Evolutionary conservation across 2,329 filamentous ascomycete species (phyloP).

Genomic region (Penicillium corylophilum): DNA sequence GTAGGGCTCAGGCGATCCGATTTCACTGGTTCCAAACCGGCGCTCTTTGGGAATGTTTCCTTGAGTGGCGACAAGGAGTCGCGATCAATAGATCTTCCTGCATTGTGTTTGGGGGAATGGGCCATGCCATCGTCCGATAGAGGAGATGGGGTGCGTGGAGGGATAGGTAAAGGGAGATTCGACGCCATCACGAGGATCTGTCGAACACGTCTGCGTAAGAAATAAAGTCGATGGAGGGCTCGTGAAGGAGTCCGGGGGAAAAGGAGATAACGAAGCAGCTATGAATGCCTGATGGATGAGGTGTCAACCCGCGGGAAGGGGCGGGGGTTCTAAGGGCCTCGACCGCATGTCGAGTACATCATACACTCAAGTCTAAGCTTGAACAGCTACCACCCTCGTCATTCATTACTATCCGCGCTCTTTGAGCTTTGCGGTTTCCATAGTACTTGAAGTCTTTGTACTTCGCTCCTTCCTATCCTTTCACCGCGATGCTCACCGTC

Average conservation of each 20-base stretch:
- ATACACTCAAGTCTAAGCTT: constrained; percentile 16
- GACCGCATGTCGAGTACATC: constrained; percentile 26
- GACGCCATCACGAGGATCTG: constrained; percentile 53
- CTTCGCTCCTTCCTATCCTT: constrained; percentile 2
- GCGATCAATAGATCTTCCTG: constrained; percentile 41
- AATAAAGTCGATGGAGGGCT: neutral
- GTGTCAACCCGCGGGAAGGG: constrained; percentile 18
- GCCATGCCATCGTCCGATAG: constrained; percentile 52
- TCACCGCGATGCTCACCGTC: constrained; percentile 28
- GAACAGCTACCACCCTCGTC: constrained; percentile 21
- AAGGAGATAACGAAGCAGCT: constrained; percentile 16
- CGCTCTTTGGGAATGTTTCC: constrained; percentile 34
- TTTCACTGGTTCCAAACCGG: constrained; percentile 18
- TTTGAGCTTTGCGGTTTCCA: neutral
- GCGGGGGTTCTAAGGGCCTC: constrained; percentile 17
- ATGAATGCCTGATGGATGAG: constrained; percentile 9
- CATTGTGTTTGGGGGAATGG: constrained; percentile 21
- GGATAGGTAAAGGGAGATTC: constrained; percentile 57
- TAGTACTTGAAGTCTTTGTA: constrained; percentile 5
- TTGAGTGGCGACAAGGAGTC: constrained; percentile 50
- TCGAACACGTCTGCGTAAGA: constrained; percentile 12
- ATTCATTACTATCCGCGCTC: constrained; percentile 17
- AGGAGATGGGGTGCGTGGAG: constrained; percentile 65
- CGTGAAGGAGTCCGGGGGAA: constrained; percentile 6
- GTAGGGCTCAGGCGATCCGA: constrained; percentile 34